These are phyloP conservation scores for Gilbertella persicaria DNA, from an alignment of 371 early-diverging fungal genomes.

Conservation along the genomic window DNA sequence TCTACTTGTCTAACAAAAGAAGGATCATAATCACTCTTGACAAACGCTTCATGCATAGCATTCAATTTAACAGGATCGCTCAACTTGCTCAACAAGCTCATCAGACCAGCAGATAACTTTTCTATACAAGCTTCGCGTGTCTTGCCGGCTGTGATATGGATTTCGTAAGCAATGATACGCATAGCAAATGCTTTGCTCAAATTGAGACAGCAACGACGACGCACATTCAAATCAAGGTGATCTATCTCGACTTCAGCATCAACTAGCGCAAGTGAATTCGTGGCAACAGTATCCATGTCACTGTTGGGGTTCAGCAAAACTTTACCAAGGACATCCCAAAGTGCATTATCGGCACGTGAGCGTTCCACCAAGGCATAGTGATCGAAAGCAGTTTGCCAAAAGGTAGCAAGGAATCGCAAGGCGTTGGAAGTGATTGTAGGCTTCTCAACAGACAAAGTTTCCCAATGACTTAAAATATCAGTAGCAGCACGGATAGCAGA, in stretches of 20 bases:
- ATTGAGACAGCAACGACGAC: constrained; percentile 40
- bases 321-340: constrained; percentile 43
- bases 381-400: constrained; percentile 51
- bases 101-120: constrained; percentile 42
- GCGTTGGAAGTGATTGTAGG: constrained; percentile 43
- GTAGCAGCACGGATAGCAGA: constrained; percentile 46
- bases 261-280: constrained; percentile 7
- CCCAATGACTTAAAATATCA: constrained; percentile 37
- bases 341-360: constrained; percentile 41
- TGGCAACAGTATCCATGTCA: neutral
- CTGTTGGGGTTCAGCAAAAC: constrained; percentile 36
- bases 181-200: constrained; percentile 42
- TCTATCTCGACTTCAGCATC: neutral
- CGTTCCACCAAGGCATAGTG: constrained; percentile 50
- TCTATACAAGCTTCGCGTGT: constrained; percentile 9
- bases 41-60: constrained; percentile 25
- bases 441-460: constrained; percentile 33
- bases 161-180: constrained; percentile 42
- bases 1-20: constrained; percentile 6
- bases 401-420: constrained; percentile 44
- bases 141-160: constrained; percentile 40
- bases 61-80: constrained; percentile 36
- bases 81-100: constrained; percentile 34
- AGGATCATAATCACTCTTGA: constrained; percentile 33
- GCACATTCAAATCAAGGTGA: constrained; percentile 14